Evolutionary conservation across 2,329 filamentous ascomycete species (phyloP), one percentile per base, ranked within the genome.

Genomic region (Lecanicillium sp.): DNA sequence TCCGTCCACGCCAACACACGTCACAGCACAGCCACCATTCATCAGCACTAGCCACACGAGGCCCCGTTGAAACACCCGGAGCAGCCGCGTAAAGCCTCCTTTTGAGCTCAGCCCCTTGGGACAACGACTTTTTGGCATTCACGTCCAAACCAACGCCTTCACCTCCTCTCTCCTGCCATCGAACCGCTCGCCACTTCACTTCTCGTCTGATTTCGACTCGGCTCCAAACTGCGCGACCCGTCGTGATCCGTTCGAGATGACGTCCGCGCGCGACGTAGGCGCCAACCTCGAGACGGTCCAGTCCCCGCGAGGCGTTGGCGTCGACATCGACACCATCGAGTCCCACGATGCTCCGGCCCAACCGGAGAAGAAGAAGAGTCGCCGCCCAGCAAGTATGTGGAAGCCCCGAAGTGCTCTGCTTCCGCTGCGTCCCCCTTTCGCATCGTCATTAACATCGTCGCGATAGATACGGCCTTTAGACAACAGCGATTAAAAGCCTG

Each of bases 401-500:
- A 74, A 57, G 32, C 40, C 43, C 44, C 44, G 40, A 25, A 11
- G 8, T 9, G 12, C 13, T 12, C 19, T 15, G n/a, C 20, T n/a
- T 27, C 9, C 18, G 7, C 27, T 7, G 7, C 33, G 18, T 11
- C 6, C 11, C 22, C 11, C 22, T 25, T 7, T 19, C 33, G 12
- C 13, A 29, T 29, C 17, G 17, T 22, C 9, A 29, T n/a, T n/a
- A 5, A n/a, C 27, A 27, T 3, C 9, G 20, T 12, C n/a, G 8
- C 9, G 3, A 12, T 55, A 94, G 87, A 96, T 67, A 96, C 90
- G 43, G 92, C 92, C 9, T 98, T 96, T 60, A 78, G 92, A 53
- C 92, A 98, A 60, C 92, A 98, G 65, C 81, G 92, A 58, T 67
- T 98, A 62, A 95, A 96, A 67, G 92, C 92, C 68, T 98, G 92